Evolutionary conservation across 768 basidiomycete genomes (phyloP), one percentile per base, ranked within the genome.

Genomic region (Termitomyces sp.): DNA sequence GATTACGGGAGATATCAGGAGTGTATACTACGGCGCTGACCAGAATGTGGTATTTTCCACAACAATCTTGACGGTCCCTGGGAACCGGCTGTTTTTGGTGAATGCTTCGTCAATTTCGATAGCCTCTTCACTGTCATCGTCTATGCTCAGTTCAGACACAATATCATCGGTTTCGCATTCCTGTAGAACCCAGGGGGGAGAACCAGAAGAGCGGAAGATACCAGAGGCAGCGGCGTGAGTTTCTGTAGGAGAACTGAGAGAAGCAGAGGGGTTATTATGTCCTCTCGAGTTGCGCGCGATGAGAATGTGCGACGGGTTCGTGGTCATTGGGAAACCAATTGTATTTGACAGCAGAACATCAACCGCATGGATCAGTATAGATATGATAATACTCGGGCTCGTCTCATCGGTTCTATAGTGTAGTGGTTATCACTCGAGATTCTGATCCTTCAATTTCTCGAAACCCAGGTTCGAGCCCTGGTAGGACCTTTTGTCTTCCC

Each of bases 21-120:
- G 32, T 54, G 49, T 12, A 60, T 48, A 23, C 33, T 46, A 58
- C 40, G 27, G 47, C 23, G 73, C 88, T 63, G 66, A 93, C 93
- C 94, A 96, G 72, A 96, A 96, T 4, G 89, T 92, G 44, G 90
- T 91, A 57, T 78, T 82, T 67, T 92, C 89, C 23, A 96, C 94
- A 18, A 94, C 77, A 50, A 96, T 92, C 69, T 95, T 96, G 53
- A 96, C 91, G 0, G 85, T 91, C 3, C 94, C 94, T 0, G 91
- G 91, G 61, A 91, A 85, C 31, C 76, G 69, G 35, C 78, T 77
- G 57, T 80, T 73, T 63, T 79, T 81, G 6, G 82, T 83, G 63
- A 96, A 96, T 0, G 91, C 87, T 51, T 86, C 80, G 64, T 95
- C 83, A 40, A 96, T 76, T 46, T 91, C 90, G 52, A 94, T 90